Evolutionary conservation across 495 filamentous ascomycete genomes (phyloP).

Genomic region (Aspergillus ellipticus): DNA sequence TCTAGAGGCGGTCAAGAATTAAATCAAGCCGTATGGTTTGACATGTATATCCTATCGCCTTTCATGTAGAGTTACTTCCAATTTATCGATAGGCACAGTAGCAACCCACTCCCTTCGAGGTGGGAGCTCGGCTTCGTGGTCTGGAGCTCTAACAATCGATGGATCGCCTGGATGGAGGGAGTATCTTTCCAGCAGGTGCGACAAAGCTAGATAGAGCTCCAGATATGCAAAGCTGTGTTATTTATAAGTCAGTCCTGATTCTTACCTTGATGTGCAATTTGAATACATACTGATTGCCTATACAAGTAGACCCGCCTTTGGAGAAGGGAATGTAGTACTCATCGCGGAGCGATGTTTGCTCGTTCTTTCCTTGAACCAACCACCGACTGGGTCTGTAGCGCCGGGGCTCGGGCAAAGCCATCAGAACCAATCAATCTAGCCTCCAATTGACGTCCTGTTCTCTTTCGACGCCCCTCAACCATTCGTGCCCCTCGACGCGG

Average conservation of each 20-base stretch:
- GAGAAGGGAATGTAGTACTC: conserved; percentile 1
- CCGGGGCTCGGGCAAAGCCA: background rate
- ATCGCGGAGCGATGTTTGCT: background rate
- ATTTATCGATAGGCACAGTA: background rate
- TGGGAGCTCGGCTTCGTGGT: background rate
- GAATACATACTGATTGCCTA: conserved; percentile 1
- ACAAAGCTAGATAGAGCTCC: background rate
- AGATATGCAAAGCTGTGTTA: background rate
- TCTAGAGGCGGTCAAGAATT: no score
- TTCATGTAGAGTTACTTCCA: background rate
- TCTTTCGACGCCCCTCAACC: conserved; percentile 31
- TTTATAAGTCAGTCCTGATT: background rate
- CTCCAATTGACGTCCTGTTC: conserved; percentile 29
- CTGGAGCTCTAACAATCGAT: background rate
- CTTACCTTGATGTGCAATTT: no score
- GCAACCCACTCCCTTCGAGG: background rate
- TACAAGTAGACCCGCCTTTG: background rate
- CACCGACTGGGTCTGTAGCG: background rate
- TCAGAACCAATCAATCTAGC: conserved; percentile 8
- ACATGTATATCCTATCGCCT: no score
- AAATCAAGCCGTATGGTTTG: no score
- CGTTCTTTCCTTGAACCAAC: background rate
- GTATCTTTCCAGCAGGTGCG: background rate
- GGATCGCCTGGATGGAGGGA: background rate
- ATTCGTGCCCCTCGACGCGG: conserved; percentile 37